Evolutionary conservation across 192 early-diverging fungal species (phyloP).

Genomic region (Phlyctochytrium planicorne): DNA sequence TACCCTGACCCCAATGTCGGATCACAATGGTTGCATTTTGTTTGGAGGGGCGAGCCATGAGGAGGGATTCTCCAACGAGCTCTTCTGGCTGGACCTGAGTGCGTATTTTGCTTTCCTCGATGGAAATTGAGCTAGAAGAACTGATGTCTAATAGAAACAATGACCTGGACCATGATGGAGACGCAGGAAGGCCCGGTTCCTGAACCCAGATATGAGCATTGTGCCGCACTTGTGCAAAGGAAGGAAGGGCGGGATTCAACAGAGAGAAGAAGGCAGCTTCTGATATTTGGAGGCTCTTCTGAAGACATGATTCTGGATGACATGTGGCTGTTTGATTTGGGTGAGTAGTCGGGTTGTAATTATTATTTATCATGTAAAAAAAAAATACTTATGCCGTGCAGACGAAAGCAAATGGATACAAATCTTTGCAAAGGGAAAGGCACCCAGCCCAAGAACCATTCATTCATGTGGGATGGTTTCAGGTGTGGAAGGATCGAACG

Average conservation of each 20-base stretch:
- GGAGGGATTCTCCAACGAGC: conserved; percentile 30
- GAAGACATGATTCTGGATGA: conserved; percentile 29
- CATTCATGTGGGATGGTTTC: conserved; percentile 26
- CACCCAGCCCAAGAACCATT: conserved; percentile 25
- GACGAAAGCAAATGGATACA: conserved; percentile 28
- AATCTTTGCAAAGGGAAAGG: conserved; percentile 24
- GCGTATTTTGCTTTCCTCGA: background rate
- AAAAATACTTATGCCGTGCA: conserved; percentile 3
- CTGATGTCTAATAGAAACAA: no score
- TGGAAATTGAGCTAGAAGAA: background rate
- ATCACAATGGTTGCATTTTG: conserved; percentile 14
- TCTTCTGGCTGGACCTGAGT: conserved; percentile 31
- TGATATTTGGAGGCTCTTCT: conserved; percentile 37
- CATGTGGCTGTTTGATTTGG: conserved; percentile 36
- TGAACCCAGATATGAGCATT: conserved; percentile 32
- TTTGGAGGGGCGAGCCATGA: conserved; percentile 46
- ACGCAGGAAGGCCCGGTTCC: conserved; percentile 12
- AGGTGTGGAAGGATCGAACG: background rate
- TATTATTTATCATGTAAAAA: background rate
- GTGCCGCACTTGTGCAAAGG: conserved; percentile 19
- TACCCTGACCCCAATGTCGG: conserved; percentile 22
- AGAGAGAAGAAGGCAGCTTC: conserved; percentile 4
- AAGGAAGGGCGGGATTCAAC: conserved; percentile 1
- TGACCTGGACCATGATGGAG: background rate
- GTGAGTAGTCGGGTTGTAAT: conserved; percentile 19